Evolutionary conservation across 129 eudicot species (phyloP), one percentile per base, ranked within the genome.

Genomic region (Flaveria brownii): DNA sequence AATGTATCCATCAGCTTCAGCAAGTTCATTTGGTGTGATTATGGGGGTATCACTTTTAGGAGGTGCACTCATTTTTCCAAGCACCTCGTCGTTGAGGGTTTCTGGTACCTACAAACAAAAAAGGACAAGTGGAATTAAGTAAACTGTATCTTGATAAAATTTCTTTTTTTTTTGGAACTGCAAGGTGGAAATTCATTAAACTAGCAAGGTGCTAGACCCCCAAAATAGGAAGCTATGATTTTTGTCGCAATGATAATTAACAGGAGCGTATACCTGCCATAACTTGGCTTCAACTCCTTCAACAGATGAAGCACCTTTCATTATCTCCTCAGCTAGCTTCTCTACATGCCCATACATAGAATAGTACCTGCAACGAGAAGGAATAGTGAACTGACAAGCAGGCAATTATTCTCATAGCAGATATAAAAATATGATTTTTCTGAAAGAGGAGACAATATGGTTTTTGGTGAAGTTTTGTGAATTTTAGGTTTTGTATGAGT

Each of bases 301-400:
- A 28, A 91, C 97, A 73, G 97, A 86, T 25, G 94, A 82, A 69
- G 93, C 97, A 39, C 97, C 97, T 77, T 91, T 88, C 82, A 77
- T 74, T 75, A 91, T 84, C 83, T 86, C 93, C 79, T 88, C 85
- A 2, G 97, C 97, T 36, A 90, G 93, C 79, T 86, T 87, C 82
- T 84, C 86, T 28, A 87, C 92, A 86, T 90, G 93, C 51, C 97
- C 97, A 77, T 91, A 91, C 97, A 91, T 88, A 61, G 96, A 90
- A 74, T 90, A 90, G 86, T 88, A 91, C 83, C 97, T 91, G 73
- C 17, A 25, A 42, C 9, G 43, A 42, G 28, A 73, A 73, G 43
- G 26, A 68, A 30, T 10, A 14, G 63, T 45, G 18, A 33, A 45
- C 14, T n/a, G 62, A 4, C 41, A 36, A 36, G 41, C 7, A 36